These are phyloP conservation scores for Rhododendron molle DNA, from an alignment of 148 eudicot species.

Conservation along the genomic window DNA sequence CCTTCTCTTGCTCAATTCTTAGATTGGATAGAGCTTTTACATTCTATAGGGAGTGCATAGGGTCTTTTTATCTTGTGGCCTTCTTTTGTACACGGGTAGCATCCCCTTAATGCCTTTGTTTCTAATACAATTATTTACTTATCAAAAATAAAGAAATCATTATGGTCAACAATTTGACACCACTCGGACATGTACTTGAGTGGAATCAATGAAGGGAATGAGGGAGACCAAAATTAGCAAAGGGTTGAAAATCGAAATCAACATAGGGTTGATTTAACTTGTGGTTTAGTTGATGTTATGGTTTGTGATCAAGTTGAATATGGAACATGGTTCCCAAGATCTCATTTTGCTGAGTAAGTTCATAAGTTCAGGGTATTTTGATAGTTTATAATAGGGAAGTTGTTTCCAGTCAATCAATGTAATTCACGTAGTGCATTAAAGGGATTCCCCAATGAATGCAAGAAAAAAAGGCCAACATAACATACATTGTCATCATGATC, in stretches of 20 bases:
- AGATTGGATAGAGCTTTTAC: no score
- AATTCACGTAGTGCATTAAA: not conserved
- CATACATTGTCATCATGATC: not conserved
- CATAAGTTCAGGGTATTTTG: not conserved
- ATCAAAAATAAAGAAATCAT: not conserved
- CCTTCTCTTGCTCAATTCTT: no score
- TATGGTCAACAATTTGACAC: not conserved
- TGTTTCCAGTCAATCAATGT: not conserved
- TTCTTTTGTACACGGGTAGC: no score
- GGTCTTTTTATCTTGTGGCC: no score
- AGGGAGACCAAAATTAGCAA: not conserved
- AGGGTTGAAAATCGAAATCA: no score
- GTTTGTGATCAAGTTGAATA: not conserved
- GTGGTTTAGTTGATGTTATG: not conserved
- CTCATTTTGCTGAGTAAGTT: not conserved
- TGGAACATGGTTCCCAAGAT: not conserved
- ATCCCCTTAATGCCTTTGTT: no score
- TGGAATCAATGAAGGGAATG: not conserved
- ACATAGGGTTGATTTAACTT: not conserved
- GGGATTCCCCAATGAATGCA: not conserved
- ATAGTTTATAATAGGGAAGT: not conserved
- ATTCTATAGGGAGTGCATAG: no score
- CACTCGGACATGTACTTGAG: not conserved
- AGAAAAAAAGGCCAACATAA: not conserved
- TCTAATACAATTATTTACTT: no score